Conservation (phyloP, 306 rosid genomes). For the Arachis hypogaea region DNA sequence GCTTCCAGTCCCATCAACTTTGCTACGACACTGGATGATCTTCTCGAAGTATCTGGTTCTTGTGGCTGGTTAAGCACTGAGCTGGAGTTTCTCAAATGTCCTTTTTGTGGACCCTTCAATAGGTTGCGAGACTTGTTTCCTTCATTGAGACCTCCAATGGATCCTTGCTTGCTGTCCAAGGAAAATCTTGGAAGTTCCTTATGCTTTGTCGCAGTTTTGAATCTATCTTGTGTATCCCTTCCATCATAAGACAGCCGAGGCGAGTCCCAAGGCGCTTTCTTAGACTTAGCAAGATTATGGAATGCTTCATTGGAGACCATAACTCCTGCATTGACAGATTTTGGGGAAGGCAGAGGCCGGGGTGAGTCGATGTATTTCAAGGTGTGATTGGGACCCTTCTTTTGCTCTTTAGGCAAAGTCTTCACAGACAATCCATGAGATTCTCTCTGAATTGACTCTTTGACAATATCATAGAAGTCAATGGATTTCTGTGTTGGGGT, state of each 20-base stretch:
- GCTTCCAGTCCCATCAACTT: constrained; percentile 88
- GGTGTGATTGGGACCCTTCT: constrained; percentile 43
- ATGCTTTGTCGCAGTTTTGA: constrained; percentile 56
- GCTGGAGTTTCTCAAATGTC: constrained; percentile 41
- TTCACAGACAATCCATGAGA: constrained; percentile 57
- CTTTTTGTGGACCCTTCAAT: constrained; percentile 51
- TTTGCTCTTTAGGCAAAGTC: constrained; percentile 53
- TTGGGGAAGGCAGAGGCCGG: constrained; percentile 56
- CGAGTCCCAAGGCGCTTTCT: constrained; percentile 52
- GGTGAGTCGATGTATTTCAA: constrained; percentile 79
- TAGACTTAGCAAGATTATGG: constrained; percentile 48
- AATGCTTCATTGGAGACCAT: constrained; percentile 49
- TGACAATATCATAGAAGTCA: constrained; percentile 53
- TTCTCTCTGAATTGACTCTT: constrained; percentile 62
- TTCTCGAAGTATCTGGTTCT: constrained; percentile 61
- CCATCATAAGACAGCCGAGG: constrained; percentile 84
- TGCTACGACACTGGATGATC: constrained; percentile 68
- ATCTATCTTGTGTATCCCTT: constrained; percentile 50
- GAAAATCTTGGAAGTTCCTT: constrained; percentile 89
- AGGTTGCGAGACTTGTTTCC: constrained; percentile 52
- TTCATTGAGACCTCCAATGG: constrained; percentile 45
- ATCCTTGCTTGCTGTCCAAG: constrained; percentile 76
- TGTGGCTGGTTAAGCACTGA: constrained; percentile 40
- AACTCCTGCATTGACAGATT: constrained; percentile 45
- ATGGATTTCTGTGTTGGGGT: constrained; percentile 38